phyloP scores from a whole-genome alignment of 495 filamentous ascomycete species.

The Clavariopsis aquatica region DNA sequence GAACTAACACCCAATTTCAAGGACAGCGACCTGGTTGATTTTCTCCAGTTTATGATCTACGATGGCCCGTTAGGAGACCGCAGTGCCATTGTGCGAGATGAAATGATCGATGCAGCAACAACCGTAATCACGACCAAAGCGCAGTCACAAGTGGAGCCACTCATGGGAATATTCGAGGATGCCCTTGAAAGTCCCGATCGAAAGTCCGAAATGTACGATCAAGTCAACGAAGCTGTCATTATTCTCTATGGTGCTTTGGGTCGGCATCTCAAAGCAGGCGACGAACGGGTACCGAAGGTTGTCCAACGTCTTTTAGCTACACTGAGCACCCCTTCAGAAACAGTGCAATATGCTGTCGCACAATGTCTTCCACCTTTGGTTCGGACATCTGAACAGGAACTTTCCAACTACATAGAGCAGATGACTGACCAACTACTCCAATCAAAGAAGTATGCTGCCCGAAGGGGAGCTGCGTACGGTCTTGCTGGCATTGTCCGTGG shows the following conservation, averaged over 20 bases:
- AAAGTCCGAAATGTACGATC: conserved; percentile 72
- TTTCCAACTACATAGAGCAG: conserved; percentile 74
- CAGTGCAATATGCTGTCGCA: conserved; percentile 92
- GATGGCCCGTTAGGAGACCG: conserved; percentile 79
- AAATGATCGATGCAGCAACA: conserved; percentile 94
- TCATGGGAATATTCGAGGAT: conserved; percentile 88
- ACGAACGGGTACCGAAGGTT: conserved; percentile 80
- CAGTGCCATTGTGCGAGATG: conserved; percentile 70
- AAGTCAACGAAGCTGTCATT: conserved; percentile 93
- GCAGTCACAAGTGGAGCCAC: conserved; percentile 74
- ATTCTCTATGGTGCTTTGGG: conserved; percentile 94
- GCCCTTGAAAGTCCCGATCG: conserved; percentile 80
- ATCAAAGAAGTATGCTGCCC: conserved; percentile 83
- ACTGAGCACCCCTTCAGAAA: conserved; percentile 91
- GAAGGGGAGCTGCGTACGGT: conserved; percentile 92
- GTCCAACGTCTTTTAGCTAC: conserved; percentile 81
- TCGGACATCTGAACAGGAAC: conserved; percentile 72
- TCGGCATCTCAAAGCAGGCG: conserved; percentile 78
- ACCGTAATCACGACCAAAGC: conserved; percentile 77
- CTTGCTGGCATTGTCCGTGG: conserved; percentile 87
- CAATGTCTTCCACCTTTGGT: conserved; percentile 90
- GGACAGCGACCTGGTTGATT: conserved; percentile 66
- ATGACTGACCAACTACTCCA: conserved; percentile 76
- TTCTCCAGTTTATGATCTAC: conserved; percentile 82
- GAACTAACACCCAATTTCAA: conserved; percentile 71